Conservation (phyloP, 1,284 basidiomycete species). For the Apiotrichum porosum region DNA sequence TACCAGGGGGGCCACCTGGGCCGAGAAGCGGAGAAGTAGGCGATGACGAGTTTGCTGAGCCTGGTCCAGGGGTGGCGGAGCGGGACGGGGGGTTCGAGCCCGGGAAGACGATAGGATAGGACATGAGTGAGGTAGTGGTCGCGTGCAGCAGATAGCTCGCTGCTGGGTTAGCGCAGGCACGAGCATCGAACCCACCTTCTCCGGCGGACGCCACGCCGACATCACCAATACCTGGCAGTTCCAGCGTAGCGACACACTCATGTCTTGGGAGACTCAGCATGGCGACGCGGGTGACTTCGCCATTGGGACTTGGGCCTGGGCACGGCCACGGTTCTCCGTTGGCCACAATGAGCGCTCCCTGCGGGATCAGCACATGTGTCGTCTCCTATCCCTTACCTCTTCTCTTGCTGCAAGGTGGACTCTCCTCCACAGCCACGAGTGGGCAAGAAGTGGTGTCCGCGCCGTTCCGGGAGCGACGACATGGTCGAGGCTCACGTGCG, state of each 20-base stretch:
- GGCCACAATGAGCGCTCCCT: slow-evolving; percentile 25
- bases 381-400: slow-evolving; percentile 14
- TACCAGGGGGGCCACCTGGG: not conserved
- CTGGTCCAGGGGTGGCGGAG: not conserved
- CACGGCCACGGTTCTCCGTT: slow-evolving; percentile 41
- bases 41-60: not conserved
- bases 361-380: not conserved
- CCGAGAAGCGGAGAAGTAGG: slow-evolving; percentile 3
- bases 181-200: slow-evolving; percentile 19
- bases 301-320: slow-evolving; percentile 35
- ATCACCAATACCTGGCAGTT: slow-evolving; percentile 39
- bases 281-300: slow-evolving; percentile 39
- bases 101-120: slow-evolving; percentile 35
- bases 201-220: slow-evolving; percentile 22
- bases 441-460: slow-evolving; percentile 14
- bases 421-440: slow-evolving; percentile 37
- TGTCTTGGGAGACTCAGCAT: slow-evolving; percentile 17
- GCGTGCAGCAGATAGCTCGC: slow-evolving; percentile 33
- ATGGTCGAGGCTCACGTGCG: slow-evolving; percentile 11
- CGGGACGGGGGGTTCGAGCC: not conserved
- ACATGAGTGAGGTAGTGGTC: slow-evolving; percentile 27
- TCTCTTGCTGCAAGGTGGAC: slow-evolving; percentile 26
- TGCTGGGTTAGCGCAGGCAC: not conserved
- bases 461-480: not conserved
- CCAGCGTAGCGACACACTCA: slow-evolving; percentile 27